Conservation (phyloP, 257 asterid genomes). For the Solanum chaucha region DNA sequence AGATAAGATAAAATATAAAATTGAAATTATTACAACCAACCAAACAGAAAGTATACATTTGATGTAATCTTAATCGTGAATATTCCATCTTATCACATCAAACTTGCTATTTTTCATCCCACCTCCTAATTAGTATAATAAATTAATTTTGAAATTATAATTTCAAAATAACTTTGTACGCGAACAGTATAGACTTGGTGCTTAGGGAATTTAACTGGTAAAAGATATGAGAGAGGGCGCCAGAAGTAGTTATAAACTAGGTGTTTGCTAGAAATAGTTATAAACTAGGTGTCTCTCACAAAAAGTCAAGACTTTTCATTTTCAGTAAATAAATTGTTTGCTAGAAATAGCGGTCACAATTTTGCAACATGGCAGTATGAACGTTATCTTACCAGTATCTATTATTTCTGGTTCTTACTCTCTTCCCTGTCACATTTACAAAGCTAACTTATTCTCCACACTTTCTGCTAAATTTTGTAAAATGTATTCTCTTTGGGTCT, state of each 20-base stretch:
- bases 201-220: background rate
- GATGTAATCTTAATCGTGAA: too few species aligned
- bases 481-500: background rate
- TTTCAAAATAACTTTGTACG: too few species aligned
- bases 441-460: background rate
- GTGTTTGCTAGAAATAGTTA: too few species aligned
- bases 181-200: background rate
- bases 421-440: background rate
- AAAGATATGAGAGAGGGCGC: background rate
- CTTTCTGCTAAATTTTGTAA: background rate
- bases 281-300: background rate
- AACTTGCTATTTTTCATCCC: background rate
- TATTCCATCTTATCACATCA: too few species aligned
- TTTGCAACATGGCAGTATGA: slow-evolving; percentile 21
- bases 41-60: background rate
- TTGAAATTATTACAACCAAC: too few species aligned
- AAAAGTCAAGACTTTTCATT: background rate
- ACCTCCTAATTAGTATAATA: too few species aligned
- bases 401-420: slow-evolving; percentile 19
- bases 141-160: too few species aligned
- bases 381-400: slow-evolving; percentile 50
- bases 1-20: background rate
- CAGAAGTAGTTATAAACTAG: too few species aligned
- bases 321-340: slow-evolving; percentile 1
- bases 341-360: slow-evolving; percentile 24